Percentiles rank a stretch among this genome's conserved stretches.
Conservation (phyloP, 106 monocot genomes). For the Dactylorhiza incarnata region DNA sequence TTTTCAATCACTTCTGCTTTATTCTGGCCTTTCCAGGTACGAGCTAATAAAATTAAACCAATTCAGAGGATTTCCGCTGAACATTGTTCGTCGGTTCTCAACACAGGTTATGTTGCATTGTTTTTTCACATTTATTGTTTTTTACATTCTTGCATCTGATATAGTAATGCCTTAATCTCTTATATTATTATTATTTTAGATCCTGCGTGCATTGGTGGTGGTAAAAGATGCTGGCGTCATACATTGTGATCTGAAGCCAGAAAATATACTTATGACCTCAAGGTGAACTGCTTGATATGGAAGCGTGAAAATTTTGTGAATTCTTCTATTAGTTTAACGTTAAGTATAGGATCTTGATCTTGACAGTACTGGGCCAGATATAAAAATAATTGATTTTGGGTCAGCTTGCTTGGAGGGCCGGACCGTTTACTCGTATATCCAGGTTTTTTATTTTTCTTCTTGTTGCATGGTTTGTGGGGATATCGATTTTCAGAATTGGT, state of each 20-base stretch:
- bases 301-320: conserved; percentile 3
- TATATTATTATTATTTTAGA: conserved; percentile 35
- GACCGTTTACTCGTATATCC: conserved; percentile 95
- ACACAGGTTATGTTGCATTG: conserved; percentile 48
- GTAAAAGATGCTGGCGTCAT: conserved; percentile 91
- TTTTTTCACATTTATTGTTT: background rate
- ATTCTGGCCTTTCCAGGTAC: conserved; percentile 39
- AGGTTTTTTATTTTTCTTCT: conserved; percentile 33
- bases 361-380: conserved; percentile 59
- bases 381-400: conserved; percentile 99
- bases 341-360: conserved; percentile 6
- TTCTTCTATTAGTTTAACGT: conserved; percentile 9
- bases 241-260: conserved; percentile 99
- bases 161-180: background rate
- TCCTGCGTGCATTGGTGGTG: conserved; percentile 70
- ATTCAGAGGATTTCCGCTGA: conserved; percentile 72
- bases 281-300: conserved; percentile 33
- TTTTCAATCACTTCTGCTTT: background rate
- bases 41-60: conserved; percentile 72
- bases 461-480: background rate
- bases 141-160: background rate
- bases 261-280: conserved; percentile 82
- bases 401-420: conserved; percentile 85
- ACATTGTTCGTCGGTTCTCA: conserved; percentile 71
- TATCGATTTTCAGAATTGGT: background rate